Percentiles rank a stretch among this genome's conserved stretches.
These are phyloP conservation scores for Neopestalotiopsis clavispora DNA, from an alignment of 2,329 filamentous ascomycete genomes.

Conservation along the genomic window DNA sequence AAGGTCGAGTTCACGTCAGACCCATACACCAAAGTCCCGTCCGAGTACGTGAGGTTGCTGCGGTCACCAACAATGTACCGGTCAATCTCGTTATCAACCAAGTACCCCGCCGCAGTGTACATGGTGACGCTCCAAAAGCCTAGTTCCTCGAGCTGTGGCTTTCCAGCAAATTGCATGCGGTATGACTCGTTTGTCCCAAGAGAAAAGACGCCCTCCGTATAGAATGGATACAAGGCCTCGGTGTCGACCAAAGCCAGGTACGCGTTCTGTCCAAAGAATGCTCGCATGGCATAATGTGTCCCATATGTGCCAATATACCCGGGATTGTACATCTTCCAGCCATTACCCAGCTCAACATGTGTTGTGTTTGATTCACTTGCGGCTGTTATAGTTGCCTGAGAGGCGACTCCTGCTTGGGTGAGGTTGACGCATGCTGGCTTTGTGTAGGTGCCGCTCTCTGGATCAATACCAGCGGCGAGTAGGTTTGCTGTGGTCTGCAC, in stretches of 20 bases:
- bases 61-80: slow-evolving; percentile 8
- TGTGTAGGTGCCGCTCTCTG: background rate
- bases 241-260: background rate
- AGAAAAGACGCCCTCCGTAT: background rate
- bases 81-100: slow-evolving; percentile 6
- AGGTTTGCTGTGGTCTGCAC: background rate
- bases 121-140: slow-evolving; percentile 14
- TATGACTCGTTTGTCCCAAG: background rate
- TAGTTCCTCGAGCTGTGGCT: background rate
- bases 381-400: background rate
- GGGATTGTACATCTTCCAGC: background rate
- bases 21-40: slow-evolving; percentile 3
- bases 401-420: background rate
- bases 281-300: background rate
- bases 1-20: background rate
- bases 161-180: slow-evolving; percentile 1
- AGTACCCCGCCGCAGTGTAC: background rate
- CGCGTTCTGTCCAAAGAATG: background rate
- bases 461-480: background rate
- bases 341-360: background rate
- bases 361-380: background rate
- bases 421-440: background rate
- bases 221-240: background rate
- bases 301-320: background rate
- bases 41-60: background rate